Evolutionary conservation across 139 green algal species (phyloP).

Genomic region (Picochlorum sp.): DNA sequence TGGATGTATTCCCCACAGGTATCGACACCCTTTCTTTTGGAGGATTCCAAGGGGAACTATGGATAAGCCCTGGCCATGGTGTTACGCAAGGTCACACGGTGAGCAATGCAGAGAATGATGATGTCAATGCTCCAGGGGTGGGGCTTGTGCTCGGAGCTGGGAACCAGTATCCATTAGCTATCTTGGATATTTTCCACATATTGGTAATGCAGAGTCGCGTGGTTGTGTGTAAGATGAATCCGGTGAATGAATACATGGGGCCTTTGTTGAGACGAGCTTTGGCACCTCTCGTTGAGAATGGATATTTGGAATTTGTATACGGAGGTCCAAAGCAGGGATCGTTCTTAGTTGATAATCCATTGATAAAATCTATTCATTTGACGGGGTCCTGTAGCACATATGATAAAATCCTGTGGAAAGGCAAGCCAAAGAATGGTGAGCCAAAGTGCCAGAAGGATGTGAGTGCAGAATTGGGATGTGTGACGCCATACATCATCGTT

Average conservation of each 20-base stretch:
- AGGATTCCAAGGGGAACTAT: slow-evolving; percentile 53
- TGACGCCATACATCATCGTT: slow-evolving; percentile 77
- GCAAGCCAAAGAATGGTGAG: slow-evolving; percentile 20
- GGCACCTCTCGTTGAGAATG: slow-evolving; percentile 48
- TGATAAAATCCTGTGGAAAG: slow-evolving; percentile 69
- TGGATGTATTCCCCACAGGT: slow-evolving; percentile 44
- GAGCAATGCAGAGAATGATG: neutral
- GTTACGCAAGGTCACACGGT: slow-evolving; percentile 31
- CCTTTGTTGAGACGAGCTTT: slow-evolving; percentile 43
- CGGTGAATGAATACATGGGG: slow-evolving; percentile 65
- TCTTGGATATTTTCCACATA: slow-evolving; percentile 54
- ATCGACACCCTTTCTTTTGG: slow-evolving; percentile 43
- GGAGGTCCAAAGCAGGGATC: slow-evolving; percentile 50
- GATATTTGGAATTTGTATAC: slow-evolving; percentile 64
- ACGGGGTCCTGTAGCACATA: slow-evolving; percentile 63
- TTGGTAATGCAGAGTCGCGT: slow-evolving; percentile 26
- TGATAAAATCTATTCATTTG: slow-evolving; percentile 58
- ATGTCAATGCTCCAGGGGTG: slow-evolving; percentile 18
- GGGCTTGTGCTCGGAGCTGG: slow-evolving; percentile 63
- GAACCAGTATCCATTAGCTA: slow-evolving; percentile 47
- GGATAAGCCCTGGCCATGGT: slow-evolving; percentile 56
- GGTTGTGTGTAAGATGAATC: slow-evolving; percentile 63
- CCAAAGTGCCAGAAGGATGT: slow-evolving; percentile 30
- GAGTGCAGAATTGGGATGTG: slow-evolving; percentile 70
- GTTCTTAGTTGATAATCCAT: slow-evolving; percentile 39